phyloP scores from a whole-genome alignment of 495 filamentous ascomycete genomes.

The Pyronema domesticum region DNA sequence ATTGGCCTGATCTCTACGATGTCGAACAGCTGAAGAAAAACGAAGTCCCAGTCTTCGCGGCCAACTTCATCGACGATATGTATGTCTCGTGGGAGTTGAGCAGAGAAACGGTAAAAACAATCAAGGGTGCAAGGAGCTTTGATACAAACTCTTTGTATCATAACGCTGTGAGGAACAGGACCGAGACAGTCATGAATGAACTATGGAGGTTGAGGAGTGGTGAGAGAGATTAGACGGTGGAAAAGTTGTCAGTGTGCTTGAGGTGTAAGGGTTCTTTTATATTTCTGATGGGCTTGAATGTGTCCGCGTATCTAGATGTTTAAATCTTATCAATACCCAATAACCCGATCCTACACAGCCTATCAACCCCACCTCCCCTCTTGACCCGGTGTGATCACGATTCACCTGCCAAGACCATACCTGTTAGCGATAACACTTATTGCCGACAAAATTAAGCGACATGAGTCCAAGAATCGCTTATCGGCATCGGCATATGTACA shows the following conservation, averaged over 20 bases:
- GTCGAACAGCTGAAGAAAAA: slow-evolving; percentile 53
- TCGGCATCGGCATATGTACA: no score
- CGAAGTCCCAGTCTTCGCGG: slow-evolving; percentile 73
- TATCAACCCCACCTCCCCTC: no score
- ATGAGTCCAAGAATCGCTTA: no score
- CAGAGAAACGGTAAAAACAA: slow-evolving; percentile 51
- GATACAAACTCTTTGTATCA: slow-evolving; percentile 80
- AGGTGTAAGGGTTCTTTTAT: no score
- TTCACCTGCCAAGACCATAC: no score
- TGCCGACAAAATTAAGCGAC: no score
- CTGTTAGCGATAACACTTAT: no score
- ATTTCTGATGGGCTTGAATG: no score
- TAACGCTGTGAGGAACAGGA: slow-evolving; percentile 52
- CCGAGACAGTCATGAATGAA: slow-evolving; percentile 53
- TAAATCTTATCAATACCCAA: no score
- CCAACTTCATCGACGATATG: slow-evolving; percentile 82
- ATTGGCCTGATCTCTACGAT: slow-evolving; percentile 68
- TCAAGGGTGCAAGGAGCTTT: slow-evolving; percentile 60
- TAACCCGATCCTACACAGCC: no score
- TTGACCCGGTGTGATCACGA: no score
- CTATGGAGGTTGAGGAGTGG: slow-evolving; percentile 58
- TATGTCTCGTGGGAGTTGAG: slow-evolving; percentile 69
- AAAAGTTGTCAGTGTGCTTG: background rate
- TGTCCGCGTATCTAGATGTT: no score
- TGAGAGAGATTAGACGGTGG: slow-evolving; percentile 38